Percentiles rank a stretch among this genome's conserved stretches.
phyloP scores from a whole-genome alignment of 495 filamentous ascomycete genomes.

The Talaromyces nanjingensis region DNA sequence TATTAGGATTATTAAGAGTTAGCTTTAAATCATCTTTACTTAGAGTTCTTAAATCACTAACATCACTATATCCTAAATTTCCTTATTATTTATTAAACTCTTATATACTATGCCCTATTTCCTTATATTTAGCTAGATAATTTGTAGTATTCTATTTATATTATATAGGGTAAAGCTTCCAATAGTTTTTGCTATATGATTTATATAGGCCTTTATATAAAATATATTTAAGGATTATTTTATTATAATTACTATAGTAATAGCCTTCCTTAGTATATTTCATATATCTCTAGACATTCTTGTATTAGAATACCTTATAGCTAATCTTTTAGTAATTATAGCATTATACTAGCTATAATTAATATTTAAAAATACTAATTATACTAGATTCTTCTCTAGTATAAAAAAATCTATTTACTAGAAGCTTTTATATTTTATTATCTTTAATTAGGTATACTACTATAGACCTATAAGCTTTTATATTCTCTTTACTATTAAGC shows the following conservation, averaged over 20 bases:
- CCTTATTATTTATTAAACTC: slow-evolving; percentile 24
- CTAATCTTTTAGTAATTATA: slow-evolving; percentile 24
- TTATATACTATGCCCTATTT: slow-evolving; percentile 21
- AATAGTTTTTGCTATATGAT: slow-evolving; percentile 25
- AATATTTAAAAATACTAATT: slow-evolving; percentile 21
- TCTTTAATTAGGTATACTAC: slow-evolving; percentile 27
- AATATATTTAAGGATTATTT: slow-evolving; percentile 19
- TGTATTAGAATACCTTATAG: slow-evolving; percentile 19
- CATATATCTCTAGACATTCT: slow-evolving; percentile 20
- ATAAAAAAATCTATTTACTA: slow-evolving; percentile 22
- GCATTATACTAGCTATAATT: slow-evolving; percentile 20
- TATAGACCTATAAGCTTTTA: slow-evolving; percentile 27
- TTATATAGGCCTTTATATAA: slow-evolving; percentile 21
- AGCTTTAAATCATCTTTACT: slow-evolving; percentile 18
- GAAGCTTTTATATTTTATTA: slow-evolving; percentile 19
- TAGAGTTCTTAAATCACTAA: slow-evolving; percentile 23
- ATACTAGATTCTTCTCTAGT: slow-evolving; percentile 20
- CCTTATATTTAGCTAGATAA: slow-evolving; percentile 25
- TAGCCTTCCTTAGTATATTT: slow-evolving; percentile 22
- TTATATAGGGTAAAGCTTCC: slow-evolving; percentile 17
- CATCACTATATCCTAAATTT: slow-evolving; percentile 12
- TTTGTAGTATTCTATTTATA: slow-evolving; percentile 22
- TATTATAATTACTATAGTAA: slow-evolving; percentile 18
- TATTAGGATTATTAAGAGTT: slow-evolving; percentile 19
- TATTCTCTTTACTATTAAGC: slow-evolving; percentile 25